phyloP scores from a whole-genome alignment of 2,329 filamentous ascomycete genomes.

The Neonectria coccinea region DNA sequence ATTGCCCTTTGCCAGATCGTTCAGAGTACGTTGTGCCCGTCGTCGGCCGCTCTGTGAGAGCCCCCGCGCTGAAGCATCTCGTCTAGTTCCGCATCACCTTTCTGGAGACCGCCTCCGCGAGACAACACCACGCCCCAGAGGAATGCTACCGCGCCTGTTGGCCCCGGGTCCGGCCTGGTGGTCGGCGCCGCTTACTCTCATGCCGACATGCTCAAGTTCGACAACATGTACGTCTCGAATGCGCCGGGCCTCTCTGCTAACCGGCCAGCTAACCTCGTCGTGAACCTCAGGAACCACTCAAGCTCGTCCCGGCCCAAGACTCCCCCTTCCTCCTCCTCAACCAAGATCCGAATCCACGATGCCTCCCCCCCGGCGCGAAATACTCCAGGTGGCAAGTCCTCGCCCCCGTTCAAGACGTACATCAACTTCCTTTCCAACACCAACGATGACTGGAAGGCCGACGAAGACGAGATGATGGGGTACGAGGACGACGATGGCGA shows the following conservation, averaged over 20 bases:
- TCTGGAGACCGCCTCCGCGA: conserved; percentile 78
- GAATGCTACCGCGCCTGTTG: conserved; percentile 52
- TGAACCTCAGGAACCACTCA: conserved; percentile 63
- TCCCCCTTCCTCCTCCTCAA: conserved; percentile 72
- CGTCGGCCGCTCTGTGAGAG: conserved; percentile 13
- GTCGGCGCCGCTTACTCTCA: conserved; percentile 97
- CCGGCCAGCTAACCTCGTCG: conserved; percentile 24
- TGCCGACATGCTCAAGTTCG: conserved; percentile 91
- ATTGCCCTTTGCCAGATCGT: conserved; percentile 60
- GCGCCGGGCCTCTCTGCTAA: neutral
- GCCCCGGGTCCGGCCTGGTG: conserved; percentile 76
- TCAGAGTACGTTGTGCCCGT: conserved; percentile 66
- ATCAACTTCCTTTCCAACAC: conserved; percentile 84
- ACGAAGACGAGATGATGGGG: conserved; percentile 80
- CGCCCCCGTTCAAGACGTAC: conserved; percentile 76
- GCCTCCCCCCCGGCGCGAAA: conserved; percentile 67
- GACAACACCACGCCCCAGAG: conserved; percentile 64
- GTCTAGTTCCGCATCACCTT: conserved; percentile 83
- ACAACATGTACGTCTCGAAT: conserved; percentile 72
- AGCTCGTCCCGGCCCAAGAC: conserved; percentile 76
- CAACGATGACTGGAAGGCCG: conserved; percentile 83
- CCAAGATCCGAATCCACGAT: conserved; percentile 63
- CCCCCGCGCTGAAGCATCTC: conserved; percentile 45
- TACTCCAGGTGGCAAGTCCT: conserved; percentile 66
- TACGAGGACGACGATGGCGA: conserved; percentile 92